These are phyloP conservation scores for grape (Vitis vinifera) DNA, from an alignment of 164 flowering plant species.

Conservation along the genomic window DNA sequence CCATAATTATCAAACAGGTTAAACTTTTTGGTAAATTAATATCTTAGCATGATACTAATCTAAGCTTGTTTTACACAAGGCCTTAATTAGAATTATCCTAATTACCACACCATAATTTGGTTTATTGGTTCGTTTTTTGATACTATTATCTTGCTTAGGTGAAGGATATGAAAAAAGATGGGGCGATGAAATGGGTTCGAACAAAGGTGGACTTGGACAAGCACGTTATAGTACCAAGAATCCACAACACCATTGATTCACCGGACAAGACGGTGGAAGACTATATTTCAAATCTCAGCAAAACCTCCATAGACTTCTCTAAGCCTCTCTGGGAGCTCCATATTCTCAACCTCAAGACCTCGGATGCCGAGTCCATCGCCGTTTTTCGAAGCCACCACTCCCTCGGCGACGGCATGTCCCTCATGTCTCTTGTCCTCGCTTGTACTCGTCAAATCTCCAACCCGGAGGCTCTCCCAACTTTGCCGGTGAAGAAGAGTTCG, in stretches of 20 bases:
- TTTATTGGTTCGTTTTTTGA: too few relatives aligned
- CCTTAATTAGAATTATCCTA: too few relatives aligned
- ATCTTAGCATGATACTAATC: too few relatives aligned
- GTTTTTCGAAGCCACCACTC: slow-evolving; percentile 67
- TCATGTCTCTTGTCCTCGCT: slow-evolving; percentile 56
- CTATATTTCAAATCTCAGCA: slow-evolving; percentile 40
- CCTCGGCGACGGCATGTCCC: slow-evolving; percentile 69
- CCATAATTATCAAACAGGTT: too few relatives aligned
- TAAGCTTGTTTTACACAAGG: too few relatives aligned
- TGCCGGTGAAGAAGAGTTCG: slow-evolving; percentile 29
- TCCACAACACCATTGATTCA: slow-evolving; percentile 25
- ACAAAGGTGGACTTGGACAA: slow-evolving; percentile 42
- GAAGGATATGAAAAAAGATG: slow-evolving; percentile 21
- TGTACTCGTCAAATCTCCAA: slow-evolving; percentile 44
- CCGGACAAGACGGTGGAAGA: slow-evolving; percentile 53
- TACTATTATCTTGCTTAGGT: slow-evolving; percentile 19
- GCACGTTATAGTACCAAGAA: slow-evolving; percentile 41
- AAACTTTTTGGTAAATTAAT: too few relatives aligned
- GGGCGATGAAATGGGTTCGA: slow-evolving; percentile 42
- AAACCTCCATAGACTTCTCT: slow-evolving; percentile 38
- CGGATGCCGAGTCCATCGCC: slow-evolving; percentile 42
- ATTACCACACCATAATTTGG: too few relatives aligned
- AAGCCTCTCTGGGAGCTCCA: slow-evolving; percentile 75
- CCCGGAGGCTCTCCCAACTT: slow-evolving; percentile 46
- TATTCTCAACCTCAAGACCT: slow-evolving; percentile 49